Evolutionary conservation across 2,329 filamentous ascomycete genomes (phyloP), one percentile per base, ranked within the genome.

Genomic region (Alternaria sp.): DNA sequence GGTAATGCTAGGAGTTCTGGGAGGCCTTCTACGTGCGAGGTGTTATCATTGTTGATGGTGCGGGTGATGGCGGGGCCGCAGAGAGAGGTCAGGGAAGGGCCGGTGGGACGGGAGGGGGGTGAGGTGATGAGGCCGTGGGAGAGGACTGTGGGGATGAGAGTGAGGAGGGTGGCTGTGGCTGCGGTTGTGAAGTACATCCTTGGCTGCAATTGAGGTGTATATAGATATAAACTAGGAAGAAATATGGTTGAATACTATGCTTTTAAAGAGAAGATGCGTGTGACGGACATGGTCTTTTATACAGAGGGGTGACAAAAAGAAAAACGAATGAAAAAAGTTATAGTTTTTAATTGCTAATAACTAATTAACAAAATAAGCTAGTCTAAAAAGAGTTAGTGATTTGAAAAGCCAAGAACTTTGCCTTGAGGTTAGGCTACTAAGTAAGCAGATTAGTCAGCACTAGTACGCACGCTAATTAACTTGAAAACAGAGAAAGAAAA

Each of bases 91-190:
- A 85, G 82, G 60, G 82, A 82, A 29, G 75, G 40, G 41, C 84
- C 85, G 8, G 83, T 80, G 62, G 80, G 77, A 63, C 85, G 83
- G 40, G 81, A 76, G n/a, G 75, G 72, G 13, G 84, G 85, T 34
- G 70, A 77, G 44, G 76, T 79, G 70, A 86, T 81, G 70, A 82
- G 81, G 65, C 84, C 84, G 71, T 87, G 85, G 68, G 79, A 83
- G 21, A 71, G 57, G 49, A 62, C 63, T 34, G 58, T 63, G 49
- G 62, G 39, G 11, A 45, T 9, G 29, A 71, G 60, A 29, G 62
- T 26, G 5, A 69, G 33, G 41, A 68, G 54, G 31, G 54, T 40
- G 34, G 57, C 29, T 39, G 60, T 48, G 17, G 57, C 31, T 34
- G 51, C 33, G 44, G 60, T 44, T 23, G 56, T 51, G 62, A 68